phyloP scores from a whole-genome alignment of 176 grass and related monocot genomes.

The Lolium perenne region DNA sequence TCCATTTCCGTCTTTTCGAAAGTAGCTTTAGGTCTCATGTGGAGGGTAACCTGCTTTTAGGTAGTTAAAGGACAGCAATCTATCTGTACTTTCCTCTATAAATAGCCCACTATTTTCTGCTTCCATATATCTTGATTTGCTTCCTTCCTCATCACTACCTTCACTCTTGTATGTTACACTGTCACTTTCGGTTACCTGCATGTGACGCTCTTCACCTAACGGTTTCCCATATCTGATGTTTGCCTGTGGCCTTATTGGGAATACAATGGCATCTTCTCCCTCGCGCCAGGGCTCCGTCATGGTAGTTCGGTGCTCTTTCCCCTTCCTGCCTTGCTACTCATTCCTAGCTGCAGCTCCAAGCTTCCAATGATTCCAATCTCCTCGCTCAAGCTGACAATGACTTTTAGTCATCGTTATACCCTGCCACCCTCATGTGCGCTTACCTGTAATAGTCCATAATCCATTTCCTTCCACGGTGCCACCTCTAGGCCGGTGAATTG shows the following conservation, averaged over 20 bases:
- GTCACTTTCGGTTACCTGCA: constrained; percentile 8
- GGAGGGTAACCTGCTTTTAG: not conserved
- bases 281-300: not conserved
- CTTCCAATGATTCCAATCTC: not conserved
- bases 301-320: not conserved
- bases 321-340: not conserved
- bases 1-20: constrained; percentile 32
- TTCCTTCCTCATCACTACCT: not conserved
- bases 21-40: constrained; percentile 36
- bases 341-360: not conserved
- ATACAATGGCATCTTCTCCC: not conserved
- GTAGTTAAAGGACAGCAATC: not conserved
- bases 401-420: not conserved
- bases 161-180: not conserved
- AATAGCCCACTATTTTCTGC: not conserved
- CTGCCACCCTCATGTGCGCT: not conserved
- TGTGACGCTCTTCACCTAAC: not conserved
- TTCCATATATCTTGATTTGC: constrained; percentile 8
- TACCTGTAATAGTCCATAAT: too few relatives aligned
- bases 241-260: not conserved
- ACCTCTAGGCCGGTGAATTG: too few relatives aligned
- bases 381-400: not conserved
- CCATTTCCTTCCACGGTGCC: too few relatives aligned
- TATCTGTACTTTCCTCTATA: constrained; percentile 6
- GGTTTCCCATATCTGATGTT: constrained; percentile 11